Base-by-base conservation (phyloP, 352 stramenopile species). In the Pythium aphanidermatum region DNA sequence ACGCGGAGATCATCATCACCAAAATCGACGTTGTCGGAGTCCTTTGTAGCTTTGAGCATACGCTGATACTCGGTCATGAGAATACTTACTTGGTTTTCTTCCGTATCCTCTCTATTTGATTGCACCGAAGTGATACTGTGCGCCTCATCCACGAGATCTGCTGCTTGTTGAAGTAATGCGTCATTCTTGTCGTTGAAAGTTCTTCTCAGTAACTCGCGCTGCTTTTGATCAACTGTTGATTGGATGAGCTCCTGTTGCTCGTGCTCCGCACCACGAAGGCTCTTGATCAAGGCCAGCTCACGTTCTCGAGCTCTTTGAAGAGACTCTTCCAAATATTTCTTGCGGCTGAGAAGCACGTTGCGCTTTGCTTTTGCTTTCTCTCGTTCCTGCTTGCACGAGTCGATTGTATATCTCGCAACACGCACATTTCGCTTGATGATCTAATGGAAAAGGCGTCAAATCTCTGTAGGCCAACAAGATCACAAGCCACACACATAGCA, bases 1-100 rank as follows among this genome's bases (percentile, higher is more conserved):
- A 66, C 62, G 13, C 34, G 42, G 19, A 78, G 58, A 27, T 78
- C 63, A 13, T 40, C 55, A 26, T 69, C 64, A 3, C 67, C 64
- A 53, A 74, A 78, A 20, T 72, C 64, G 6, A 78, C 55, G 24
- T 47, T 37, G 12, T 71, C 60, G 12, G 47, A 40, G 24, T 52
- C 56, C 0, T 54, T 48, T 4, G 50, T 41, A 5, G 50, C 27
- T 25, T 64, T 70, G 13, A 69, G 33, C 58, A 74, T 70, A 5
- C 52, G 60, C 30, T 63, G 43, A 19, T 63, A 68, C 53, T 68
- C 67, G 12, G 32, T 26, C 30, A 78, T 33, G 9, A 74, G 35
- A 30, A 74, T 56, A 1, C 70, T 51, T 17, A 78, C 26, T 30
- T 59, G 60, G 23, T 72, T 60, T 4, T 43, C n/a, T 11, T 13